These are phyloP conservation scores for Penicillium corylophilum DNA, from an alignment of 2,329 filamentous ascomycete species.

Conservation along the genomic window DNA sequence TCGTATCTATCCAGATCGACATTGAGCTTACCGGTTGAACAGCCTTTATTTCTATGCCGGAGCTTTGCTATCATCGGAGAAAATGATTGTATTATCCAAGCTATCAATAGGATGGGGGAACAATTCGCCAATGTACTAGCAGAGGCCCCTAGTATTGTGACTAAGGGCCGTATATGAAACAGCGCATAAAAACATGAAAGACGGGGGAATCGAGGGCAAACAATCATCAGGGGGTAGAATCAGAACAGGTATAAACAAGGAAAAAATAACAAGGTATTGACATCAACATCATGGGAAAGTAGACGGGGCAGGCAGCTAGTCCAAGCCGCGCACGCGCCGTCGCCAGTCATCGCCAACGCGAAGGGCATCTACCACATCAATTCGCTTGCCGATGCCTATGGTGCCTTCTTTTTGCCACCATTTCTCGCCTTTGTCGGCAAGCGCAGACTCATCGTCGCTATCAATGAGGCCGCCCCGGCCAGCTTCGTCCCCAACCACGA, in stretches of 20 bases:
- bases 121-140: neutral
- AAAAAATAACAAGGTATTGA: slow-evolving; percentile 22
- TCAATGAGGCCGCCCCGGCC: slow-evolving; percentile 75
- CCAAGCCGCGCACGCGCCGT: slow-evolving; percentile 68
- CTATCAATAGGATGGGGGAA: neutral
- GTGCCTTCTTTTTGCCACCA: slow-evolving; percentile 71
- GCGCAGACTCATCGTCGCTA: slow-evolving; percentile 61
- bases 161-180: slow-evolving; percentile 8
- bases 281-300: slow-evolving; percentile 19
- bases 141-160: neutral
- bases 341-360: slow-evolving; percentile 85
- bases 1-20: neutral
- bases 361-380: slow-evolving; percentile 82
- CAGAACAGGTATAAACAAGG: slow-evolving; percentile 23
- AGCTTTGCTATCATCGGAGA: neutral
- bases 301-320: slow-evolving; percentile 34
- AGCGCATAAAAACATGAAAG: slow-evolving; percentile 2
- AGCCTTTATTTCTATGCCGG: neutral
- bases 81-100: slow-evolving; percentile 2
- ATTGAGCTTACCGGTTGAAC: neutral
- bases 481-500: slow-evolving; percentile 58
- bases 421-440: slow-evolving; percentile 39
- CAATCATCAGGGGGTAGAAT: slow-evolving; percentile 23
- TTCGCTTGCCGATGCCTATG: slow-evolving; percentile 80
- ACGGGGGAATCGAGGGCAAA: slow-evolving; percentile 24